Conservation (phyloP, 495 filamentous ascomycete species). For the Penicillium macrosclerotiorum region DNA sequence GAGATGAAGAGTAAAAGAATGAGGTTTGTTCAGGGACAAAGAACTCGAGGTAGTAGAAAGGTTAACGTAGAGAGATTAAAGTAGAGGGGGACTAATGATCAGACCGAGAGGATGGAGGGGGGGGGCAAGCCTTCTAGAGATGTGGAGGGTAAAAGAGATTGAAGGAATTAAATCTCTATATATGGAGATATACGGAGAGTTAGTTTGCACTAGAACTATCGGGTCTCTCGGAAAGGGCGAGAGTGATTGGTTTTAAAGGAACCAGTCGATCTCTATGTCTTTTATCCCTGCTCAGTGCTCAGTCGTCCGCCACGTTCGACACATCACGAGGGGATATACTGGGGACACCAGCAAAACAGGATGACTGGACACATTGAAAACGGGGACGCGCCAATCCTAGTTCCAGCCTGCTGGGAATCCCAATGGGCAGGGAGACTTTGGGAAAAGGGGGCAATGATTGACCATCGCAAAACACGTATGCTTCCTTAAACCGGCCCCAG, state of each 20-base stretch:
- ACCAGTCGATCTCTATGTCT: neutral
- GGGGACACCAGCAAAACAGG: slow-evolving; percentile 4
- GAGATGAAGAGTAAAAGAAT: neutral
- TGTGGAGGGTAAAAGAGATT: no score
- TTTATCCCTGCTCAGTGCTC: slow-evolving; percentile 7
- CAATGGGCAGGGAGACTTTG: slow-evolving; percentile 10
- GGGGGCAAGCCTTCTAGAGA: no score
- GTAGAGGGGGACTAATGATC: no score
- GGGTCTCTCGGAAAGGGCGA: slow-evolving; percentile 10
- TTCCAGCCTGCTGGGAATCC: slow-evolving; percentile 6
- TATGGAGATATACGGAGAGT: no score
- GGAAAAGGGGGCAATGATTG: slow-evolving; percentile 20
- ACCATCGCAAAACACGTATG: slow-evolving; percentile 11
- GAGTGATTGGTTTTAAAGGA: slow-evolving; percentile 15
- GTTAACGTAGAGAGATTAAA: no score
- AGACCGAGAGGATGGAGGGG: no score
- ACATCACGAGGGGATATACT: slow-evolving; percentile 23
- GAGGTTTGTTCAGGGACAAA: no score
- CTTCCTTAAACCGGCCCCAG: slow-evolving; percentile 11
- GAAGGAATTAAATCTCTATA: no score
- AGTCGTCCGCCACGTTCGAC: slow-evolving; percentile 28
- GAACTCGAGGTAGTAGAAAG: no score
- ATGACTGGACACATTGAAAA: slow-evolving; percentile 18
- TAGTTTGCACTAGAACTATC: no score
- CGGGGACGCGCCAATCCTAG: slow-evolving; percentile 10